A percentile compares a stretch with the other conserved stretches of the same genome.
Conservation (phyloP, 331 rosid genomes). For the Arachis monticola region DNA sequence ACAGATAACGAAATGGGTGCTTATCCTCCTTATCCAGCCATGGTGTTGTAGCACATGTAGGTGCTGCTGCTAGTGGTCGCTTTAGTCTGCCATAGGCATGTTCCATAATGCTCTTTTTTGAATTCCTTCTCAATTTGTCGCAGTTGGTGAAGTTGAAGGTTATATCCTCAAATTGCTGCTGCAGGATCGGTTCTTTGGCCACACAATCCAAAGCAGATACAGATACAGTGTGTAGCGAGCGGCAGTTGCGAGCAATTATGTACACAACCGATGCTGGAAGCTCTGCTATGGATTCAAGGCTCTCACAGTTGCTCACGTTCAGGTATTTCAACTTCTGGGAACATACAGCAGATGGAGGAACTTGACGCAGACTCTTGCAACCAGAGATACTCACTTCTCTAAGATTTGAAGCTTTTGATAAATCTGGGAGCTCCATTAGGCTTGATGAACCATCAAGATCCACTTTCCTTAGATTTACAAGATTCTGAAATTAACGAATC, state of each 20-base stretch:
- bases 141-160: neutral
- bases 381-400: neutral
- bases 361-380: neutral
- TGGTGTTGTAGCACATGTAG: neutral
- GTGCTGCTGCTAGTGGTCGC: neutral
- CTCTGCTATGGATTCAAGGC: slow-evolving; percentile 6
- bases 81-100: neutral
- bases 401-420: neutral
- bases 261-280: neutral
- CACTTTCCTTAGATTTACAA: neutral
- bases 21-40: neutral
- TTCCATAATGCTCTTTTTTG: neutral
- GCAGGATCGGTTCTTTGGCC: neutral
- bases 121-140: neutral
- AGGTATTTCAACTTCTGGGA: neutral
- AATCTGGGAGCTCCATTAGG: neutral
- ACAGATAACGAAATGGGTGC: too few relatives aligned
- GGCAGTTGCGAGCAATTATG: neutral
- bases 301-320: neutral
- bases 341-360: neutral
- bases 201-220: neutral
- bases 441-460: neutral
- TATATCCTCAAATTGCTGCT: neutral
- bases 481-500: neutral
- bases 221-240: neutral